Evolutionary conservation across 2,329 filamentous ascomycete genomes (phyloP).

Genomic region (Pyricularia sp.): DNA sequence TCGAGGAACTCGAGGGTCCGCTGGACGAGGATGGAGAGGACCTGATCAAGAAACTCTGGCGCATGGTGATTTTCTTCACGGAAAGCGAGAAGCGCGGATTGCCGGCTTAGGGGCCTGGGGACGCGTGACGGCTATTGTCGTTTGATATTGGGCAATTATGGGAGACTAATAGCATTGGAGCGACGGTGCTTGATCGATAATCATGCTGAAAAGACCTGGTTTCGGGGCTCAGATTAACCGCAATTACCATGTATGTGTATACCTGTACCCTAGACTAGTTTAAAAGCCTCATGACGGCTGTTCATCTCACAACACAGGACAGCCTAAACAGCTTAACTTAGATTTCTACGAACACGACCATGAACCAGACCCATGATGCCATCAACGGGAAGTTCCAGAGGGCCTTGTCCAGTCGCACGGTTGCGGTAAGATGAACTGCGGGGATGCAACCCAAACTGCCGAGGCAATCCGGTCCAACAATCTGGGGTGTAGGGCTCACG

Average conservation of each 20-base stretch:
- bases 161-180: not conserved
- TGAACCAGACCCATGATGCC: not conserved
- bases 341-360: not conserved
- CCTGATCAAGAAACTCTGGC: conserved; percentile 93
- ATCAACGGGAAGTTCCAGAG: not conserved
- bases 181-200: not conserved
- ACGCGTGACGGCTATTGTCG: not conserved
- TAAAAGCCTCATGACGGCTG: not conserved
- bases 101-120: conserved; percentile 41
- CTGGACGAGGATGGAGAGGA: conserved; percentile 92
- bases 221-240: not conserved
- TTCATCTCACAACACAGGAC: not conserved
- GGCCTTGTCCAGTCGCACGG: not conserved
- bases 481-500: not conserved
- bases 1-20: conserved; percentile 78
- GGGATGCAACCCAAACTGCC: not conserved
- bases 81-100: conserved; percentile 88
- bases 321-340: not conserved
- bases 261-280: not conserved
- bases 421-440: not conserved
- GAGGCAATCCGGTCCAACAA: not conserved
- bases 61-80: conserved; percentile 96
- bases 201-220: not conserved
- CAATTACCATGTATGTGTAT: not conserved
- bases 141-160: not conserved